phyloP scores from a whole-genome alignment of 805 yeast genomes.

The Candida suzukii region DNA sequence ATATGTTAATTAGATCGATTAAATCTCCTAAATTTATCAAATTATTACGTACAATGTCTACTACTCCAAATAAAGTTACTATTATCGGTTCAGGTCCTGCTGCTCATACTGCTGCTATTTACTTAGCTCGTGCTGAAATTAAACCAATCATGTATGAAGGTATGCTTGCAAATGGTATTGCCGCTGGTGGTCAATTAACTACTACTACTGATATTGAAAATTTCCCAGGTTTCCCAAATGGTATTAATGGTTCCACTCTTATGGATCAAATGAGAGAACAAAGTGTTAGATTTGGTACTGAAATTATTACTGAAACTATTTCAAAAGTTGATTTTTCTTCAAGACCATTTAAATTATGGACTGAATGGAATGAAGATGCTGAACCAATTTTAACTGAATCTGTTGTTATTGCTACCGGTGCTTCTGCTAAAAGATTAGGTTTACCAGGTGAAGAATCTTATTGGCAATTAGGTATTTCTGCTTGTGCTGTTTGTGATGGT shows the following conservation, averaged over 20 bases:
- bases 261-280: slow-evolving; percentile 95
- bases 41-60: not conserved
- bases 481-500: slow-evolving; percentile 99
- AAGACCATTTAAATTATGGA: slow-evolving; percentile 94
- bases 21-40: too few relatives aligned
- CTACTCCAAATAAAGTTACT: slow-evolving; percentile 45
- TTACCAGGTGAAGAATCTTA: slow-evolving; percentile 95
- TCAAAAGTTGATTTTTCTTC: slow-evolving; percentile 83
- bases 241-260: slow-evolving; percentile 76
- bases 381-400: slow-evolving; percentile 93
- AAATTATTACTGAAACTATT: slow-evolving; percentile 90
- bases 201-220: slow-evolving; percentile 98
- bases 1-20: too few relatives aligned
- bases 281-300: slow-evolving; percentile 83
- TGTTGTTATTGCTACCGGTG: slow-evolving; percentile 93
- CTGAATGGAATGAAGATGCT: slow-evolving; percentile 88
- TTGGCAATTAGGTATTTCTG: slow-evolving; percentile 99
- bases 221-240: slow-evolving; percentile 98
- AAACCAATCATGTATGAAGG: slow-evolving; percentile 94
- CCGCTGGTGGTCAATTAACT: slow-evolving; percentile 98
- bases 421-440: slow-evolving; percentile 90
- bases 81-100: slow-evolving; percentile 98
- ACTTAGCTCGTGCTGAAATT: slow-evolving; percentile 93
- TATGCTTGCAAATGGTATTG: slow-evolving; percentile 93
- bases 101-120: slow-evolving; percentile 98